These are phyloP conservation scores for Leucaena leucocephala DNA, from an alignment of 306 rosid genomes.

Conservation along the genomic window DNA sequence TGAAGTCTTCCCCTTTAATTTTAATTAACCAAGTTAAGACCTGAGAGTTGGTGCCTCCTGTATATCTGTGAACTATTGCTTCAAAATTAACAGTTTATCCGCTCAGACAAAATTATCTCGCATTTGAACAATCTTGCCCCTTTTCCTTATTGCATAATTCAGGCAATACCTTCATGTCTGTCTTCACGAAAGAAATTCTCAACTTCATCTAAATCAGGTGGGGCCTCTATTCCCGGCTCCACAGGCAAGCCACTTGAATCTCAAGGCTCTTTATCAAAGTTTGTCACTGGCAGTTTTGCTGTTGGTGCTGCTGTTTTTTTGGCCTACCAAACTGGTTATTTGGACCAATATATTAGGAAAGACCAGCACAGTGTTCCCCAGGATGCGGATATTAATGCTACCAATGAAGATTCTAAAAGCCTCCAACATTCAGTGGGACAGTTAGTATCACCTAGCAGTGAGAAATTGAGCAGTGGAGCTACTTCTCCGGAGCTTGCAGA, in stretches of 20 bases:
- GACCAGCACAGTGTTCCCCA: slow-evolving; percentile 46
- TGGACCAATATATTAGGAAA: slow-evolving; percentile 59
- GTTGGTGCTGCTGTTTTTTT: slow-evolving; percentile 69
- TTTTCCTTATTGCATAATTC: slow-evolving; percentile 30
- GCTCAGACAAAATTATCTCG: neutral
- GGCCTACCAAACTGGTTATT: slow-evolving; percentile 72
- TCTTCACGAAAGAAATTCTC: slow-evolving; percentile 65
- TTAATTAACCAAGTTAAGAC: neutral
- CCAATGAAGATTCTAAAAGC: slow-evolving; percentile 42
- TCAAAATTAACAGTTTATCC: neutral
- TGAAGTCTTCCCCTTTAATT: neutral
- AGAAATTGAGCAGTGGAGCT: slow-evolving; percentile 40
- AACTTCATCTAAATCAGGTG: slow-evolving; percentile 47
- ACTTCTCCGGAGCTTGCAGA: slow-evolving; percentile 47
- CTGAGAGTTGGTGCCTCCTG: slow-evolving; percentile 6
- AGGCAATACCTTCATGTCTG: slow-evolving; percentile 56
- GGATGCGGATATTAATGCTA: slow-evolving; percentile 39
- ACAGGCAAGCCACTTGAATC: slow-evolving; percentile 55
- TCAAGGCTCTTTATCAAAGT: slow-evolving; percentile 47
- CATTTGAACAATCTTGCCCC: slow-evolving; percentile 7
- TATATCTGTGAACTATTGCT: neutral
- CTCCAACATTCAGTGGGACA: slow-evolving; percentile 45
- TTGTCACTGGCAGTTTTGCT: slow-evolving; percentile 67
- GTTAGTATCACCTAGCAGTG: slow-evolving; percentile 41
- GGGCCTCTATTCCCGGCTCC: slow-evolving; percentile 48